phyloP scores from a whole-genome alignment of 495 filamentous ascomycete species.

The Xylaria cubensis region DNA sequence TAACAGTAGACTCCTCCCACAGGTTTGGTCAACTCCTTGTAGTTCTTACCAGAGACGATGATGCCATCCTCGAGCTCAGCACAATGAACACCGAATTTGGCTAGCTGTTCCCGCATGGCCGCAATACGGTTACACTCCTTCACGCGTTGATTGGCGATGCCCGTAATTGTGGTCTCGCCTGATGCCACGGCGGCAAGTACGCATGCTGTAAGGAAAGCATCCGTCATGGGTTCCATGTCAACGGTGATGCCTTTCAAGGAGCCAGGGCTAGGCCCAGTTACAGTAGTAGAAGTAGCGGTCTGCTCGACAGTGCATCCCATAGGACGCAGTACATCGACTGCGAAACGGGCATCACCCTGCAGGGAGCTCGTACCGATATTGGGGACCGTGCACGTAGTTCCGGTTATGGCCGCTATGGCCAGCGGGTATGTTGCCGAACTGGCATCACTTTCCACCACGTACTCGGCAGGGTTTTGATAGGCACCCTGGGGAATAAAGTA shows the following conservation, averaged over 20 bases:
- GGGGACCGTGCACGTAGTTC: constrained; percentile 91
- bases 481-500: constrained; percentile 90
- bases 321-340: constrained; percentile 83
- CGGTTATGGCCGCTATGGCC: constrained; percentile 92
- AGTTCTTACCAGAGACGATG: constrained; percentile 74
- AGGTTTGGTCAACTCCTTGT: constrained; percentile 65
- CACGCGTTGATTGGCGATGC: constrained; percentile 98
- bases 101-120: constrained; percentile 95
- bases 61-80: constrained; percentile 92
- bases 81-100: constrained; percentile 92
- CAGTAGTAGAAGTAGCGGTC: constrained; percentile 85
- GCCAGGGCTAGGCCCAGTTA: constrained; percentile 82
- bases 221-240: constrained; percentile 99
- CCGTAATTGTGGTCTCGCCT: constrained; percentile 82
- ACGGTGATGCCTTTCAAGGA: constrained; percentile 73
- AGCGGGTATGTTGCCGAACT: constrained; percentile 98
- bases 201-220: constrained; percentile 95
- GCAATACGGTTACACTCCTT: constrained; percentile 98
- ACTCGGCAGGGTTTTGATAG: constrained; percentile 86
- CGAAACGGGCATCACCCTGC: constrained; percentile 95
- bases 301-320: constrained; percentile 96
- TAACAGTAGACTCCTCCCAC: constrained; percentile 83
- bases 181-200: constrained; percentile 92
- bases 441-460: constrained; percentile 95
- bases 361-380: constrained; percentile 93